Conservation (phyloP, 441 rosid species). For the Dalechampia spathulata region DNA sequence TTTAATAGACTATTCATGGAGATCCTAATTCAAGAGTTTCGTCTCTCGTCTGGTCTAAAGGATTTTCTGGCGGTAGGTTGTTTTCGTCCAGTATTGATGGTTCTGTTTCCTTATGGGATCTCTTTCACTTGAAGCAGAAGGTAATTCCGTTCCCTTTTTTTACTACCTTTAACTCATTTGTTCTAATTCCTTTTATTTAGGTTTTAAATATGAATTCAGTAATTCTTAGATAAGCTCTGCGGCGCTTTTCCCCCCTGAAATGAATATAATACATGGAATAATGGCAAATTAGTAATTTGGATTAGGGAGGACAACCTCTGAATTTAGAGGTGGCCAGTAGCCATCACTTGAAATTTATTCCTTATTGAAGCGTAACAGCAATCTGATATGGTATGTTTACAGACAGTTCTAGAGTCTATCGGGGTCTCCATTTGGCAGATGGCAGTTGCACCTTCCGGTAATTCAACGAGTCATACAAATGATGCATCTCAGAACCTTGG, state of each 20-base stretch:
- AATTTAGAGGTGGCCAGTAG: no score
- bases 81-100: slow-evolving; percentile 89
- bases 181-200: no score
- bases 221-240: no score
- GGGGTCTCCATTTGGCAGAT: slow-evolving; percentile 95
- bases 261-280: no score
- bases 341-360: no score
- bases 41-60: slow-evolving; percentile 59
- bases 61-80: slow-evolving; percentile 47
- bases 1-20: slow-evolving; percentile 67
- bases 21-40: slow-evolving; percentile 71
- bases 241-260: no score
- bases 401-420: slow-evolving; percentile 68
- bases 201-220: no score
- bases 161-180: no score
- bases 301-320: no score
- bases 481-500: slow-evolving; percentile 26
- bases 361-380: no score
- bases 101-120: slow-evolving; percentile 82
- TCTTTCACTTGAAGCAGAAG: slow-evolving; percentile 78
- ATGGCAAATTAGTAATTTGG: no score
- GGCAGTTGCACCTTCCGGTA: slow-evolving; percentile 49
- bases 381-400: no score
- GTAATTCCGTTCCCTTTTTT: slow-evolving; percentile 20
- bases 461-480: slow-evolving; percentile 21